Conservation (phyloP, 148 eudicot species). For the Limonium bicolor region DNA sequence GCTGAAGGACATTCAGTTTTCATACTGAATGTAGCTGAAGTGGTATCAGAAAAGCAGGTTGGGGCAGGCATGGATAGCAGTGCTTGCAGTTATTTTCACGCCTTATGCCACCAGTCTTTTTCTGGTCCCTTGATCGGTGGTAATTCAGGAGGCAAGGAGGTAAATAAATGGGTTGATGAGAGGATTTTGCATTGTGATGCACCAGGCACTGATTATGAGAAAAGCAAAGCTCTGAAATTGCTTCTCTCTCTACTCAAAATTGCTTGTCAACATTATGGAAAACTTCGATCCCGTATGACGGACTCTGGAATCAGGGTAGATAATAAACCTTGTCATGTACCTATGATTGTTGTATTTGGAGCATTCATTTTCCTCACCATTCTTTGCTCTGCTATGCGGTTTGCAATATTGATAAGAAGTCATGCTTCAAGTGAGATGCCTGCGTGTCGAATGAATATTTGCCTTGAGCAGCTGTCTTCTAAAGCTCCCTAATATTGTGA, state of each 20-base stretch:
- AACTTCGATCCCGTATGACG: constrained; percentile 52
- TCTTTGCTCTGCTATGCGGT: not conserved
- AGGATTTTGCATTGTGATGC: constrained; percentile 25
- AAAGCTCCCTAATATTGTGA: no score
- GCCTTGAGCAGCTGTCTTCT: no score
- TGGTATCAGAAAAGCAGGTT: constrained; percentile 22
- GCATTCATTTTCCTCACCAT: not conserved
- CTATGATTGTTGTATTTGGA: no score
- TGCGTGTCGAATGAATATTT: no score
- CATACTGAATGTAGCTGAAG: constrained; percentile 50
- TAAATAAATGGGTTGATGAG: constrained; percentile 83
- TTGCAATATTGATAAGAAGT: no score
- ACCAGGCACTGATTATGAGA: constrained; percentile 20
- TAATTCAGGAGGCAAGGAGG: constrained; percentile 52
- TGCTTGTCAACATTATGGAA: constrained; percentile 69
- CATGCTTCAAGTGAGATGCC: no score
- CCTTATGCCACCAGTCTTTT: constrained; percentile 39
- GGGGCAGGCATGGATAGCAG: constrained; percentile 20
- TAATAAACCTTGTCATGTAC: no score
- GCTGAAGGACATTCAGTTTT: constrained; percentile 41
- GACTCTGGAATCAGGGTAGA: constrained; percentile 14
- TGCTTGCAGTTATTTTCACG: constrained; percentile 28
- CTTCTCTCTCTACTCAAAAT: constrained; percentile 70
- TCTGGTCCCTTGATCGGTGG: constrained; percentile 76
- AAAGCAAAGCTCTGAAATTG: constrained; percentile 32